Evolutionary conservation across 345 rosid genomes (phyloP).

Genomic region (Populus simonii): DNA sequence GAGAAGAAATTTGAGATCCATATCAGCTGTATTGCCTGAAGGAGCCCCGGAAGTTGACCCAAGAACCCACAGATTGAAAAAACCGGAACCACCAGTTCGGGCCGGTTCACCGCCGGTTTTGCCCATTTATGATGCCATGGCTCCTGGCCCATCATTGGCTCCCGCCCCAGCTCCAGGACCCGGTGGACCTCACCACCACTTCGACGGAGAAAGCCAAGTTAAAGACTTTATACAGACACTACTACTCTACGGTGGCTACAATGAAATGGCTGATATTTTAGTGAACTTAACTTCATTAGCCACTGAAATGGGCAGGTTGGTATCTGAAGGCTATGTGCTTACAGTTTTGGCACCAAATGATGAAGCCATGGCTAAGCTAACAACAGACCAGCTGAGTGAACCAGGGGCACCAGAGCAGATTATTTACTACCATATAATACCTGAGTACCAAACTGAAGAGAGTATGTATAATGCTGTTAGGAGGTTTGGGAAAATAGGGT

Average conservation of each 20-base stretch:
- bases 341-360: constrained; percentile 96
- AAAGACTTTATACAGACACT: constrained; percentile 93
- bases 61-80: constrained; percentile 63
- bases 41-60: constrained; percentile 82
- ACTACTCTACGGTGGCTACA: constrained; percentile 90
- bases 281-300: constrained; percentile 93
- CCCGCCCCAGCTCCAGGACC: constrained; percentile 99
- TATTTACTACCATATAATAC: constrained; percentile 78
- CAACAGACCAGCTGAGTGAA: constrained; percentile 88
- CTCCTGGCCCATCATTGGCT: constrained; percentile 93
- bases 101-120: constrained; percentile 78
- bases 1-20: constrained; percentile 58
- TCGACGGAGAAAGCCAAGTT: constrained; percentile 87
- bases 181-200: constrained; percentile 77
- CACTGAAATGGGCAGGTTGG: constrained; percentile 89
- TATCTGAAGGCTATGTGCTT: constrained; percentile 91
- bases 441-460: constrained; percentile 98
- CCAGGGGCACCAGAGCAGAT: constrained; percentile 99
- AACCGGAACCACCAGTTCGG: constrained; percentile 53
- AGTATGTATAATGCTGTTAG: constrained; percentile 96
- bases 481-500: constrained; percentile 81
- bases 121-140: constrained; percentile 81
- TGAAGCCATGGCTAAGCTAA: constrained; percentile 95
- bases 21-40: constrained; percentile 62
- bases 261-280: constrained; percentile 95